phyloP scores from a whole-genome alignment of 225 moss, liverwort and hornwort genomes.

The Climacium dendroides region DNA sequence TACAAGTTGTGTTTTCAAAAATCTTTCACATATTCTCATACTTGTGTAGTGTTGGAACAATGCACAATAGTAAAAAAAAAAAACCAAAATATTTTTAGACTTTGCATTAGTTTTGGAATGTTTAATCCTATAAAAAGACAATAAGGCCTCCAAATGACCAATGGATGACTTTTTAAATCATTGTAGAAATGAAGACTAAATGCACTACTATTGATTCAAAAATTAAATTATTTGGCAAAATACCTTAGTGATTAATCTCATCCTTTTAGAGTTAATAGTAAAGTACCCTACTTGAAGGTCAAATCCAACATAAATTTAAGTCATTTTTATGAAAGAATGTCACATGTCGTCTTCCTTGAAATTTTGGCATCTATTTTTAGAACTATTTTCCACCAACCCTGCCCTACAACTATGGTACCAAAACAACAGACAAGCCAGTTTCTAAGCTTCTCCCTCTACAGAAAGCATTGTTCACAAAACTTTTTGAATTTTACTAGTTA shows the following conservation, averaged over 20 bases:
- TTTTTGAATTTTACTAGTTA: no score
- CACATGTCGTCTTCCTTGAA: no score
- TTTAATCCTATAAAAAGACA: rapidly evolving
- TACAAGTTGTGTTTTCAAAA: no score
- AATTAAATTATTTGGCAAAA: not conserved
- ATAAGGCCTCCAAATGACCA: not conserved
- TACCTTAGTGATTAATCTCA: rapidly evolving
- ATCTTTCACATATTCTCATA: not conserved
- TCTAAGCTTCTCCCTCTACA: no score
- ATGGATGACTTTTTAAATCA: not conserved
- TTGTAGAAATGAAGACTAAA: not conserved
- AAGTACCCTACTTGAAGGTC: not conserved
- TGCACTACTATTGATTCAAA: not conserved
- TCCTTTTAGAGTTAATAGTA: rapidly evolving
- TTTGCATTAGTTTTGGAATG: not conserved
- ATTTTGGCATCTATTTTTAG: no score
- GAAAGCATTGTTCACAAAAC: no score
- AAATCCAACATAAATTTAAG: no score
- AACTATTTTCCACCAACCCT: no score
- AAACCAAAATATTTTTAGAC: rapidly evolving
- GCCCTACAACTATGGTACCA: no score
- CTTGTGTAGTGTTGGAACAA: not conserved
- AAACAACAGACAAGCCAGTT: no score
- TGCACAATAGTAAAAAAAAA: not conserved
- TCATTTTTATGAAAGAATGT: no score